phyloP scores from a whole-genome alignment of 2,329 filamentous ascomycete species.

The Mariannaea sp. region DNA sequence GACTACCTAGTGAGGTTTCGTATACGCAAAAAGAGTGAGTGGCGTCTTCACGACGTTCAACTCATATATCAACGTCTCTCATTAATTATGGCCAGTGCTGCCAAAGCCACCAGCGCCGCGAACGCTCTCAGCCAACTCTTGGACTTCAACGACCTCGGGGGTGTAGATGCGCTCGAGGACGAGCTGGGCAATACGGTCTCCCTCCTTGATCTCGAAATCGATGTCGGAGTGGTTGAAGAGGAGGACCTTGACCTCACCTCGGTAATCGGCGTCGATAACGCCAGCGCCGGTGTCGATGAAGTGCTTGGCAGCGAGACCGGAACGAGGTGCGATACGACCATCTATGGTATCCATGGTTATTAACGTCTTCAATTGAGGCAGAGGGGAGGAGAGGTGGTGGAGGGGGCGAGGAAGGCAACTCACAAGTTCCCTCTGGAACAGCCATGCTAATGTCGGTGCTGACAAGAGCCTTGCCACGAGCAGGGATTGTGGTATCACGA shows the following conservation, averaged over 20 bases:
- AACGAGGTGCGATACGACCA: slow-evolving; percentile 86
- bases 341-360: slow-evolving; percentile 59
- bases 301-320: slow-evolving; percentile 90
- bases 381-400: not conserved
- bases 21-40: not conserved
- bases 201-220: slow-evolving; percentile 81
- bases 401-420: no score
- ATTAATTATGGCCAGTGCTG: slow-evolving; percentile 67
- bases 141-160: slow-evolving; percentile 87
- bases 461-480: slow-evolving; percentile 82
- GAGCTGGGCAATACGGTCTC: slow-evolving; percentile 91
- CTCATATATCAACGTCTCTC: slow-evolving; percentile 10
- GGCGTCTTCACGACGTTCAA: slow-evolving; percentile 6
- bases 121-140: slow-evolving; percentile 87
- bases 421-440: slow-evolving; percentile 88
- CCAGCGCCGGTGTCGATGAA: slow-evolving; percentile 96
- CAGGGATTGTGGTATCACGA: slow-evolving; percentile 74
- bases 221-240: slow-evolving; percentile 88
- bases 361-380: not conserved
- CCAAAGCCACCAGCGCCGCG: slow-evolving; percentile 90
- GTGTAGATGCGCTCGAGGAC: slow-evolving; percentile 94
- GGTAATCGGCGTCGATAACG: slow-evolving; percentile 97
- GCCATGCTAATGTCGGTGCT: slow-evolving; percentile 92
- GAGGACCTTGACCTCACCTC: slow-evolving; percentile 90
- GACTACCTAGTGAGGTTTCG: slow-evolving; percentile 7